Evolutionary conservation across 148 eudicot genomes (phyloP), one percentile per base, ranked within the genome.

Genomic region (Polygonum maritimum): DNA sequence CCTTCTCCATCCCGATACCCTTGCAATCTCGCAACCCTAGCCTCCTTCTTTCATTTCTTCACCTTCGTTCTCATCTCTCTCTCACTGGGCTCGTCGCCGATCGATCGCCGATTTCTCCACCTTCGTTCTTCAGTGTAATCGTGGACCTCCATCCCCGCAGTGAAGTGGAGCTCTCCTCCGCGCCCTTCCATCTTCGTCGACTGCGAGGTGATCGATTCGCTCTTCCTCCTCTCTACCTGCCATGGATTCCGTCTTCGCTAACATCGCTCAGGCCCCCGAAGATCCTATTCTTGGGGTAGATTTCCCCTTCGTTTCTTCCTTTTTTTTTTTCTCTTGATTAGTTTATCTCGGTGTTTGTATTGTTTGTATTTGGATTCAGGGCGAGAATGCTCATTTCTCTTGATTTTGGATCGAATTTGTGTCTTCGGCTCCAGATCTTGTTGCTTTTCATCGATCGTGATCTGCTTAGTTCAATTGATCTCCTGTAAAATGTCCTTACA

Each of bases 241-340:
- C 38, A 84, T 84, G 86, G 85, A 83, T 73, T 87, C 91, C 58
- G 85, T 87, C 41, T 89, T 90, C 80, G 83, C 87, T 47, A 62
- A 78, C 49, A 74, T 90, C 74, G 88, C 78, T 77, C 94, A 80
- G 74, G 94, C 90, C 49, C 94, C 94, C 55, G 94, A 90, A 82
- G 94, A 90, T 87, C 86, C 94, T 71, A 90, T 90, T 48, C 74
- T 90, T 18, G 94, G 94, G 83, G 94, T 90, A 83, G 6, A 12
- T 5, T 6, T 41, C 45, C n/a, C n/a, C n/a, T n/a, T n/a, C n/a
- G n/a, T n/a, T n/a, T n/a, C n/a, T n/a, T 15, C 26, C 19, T 15
- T 11, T 36, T 5, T 39, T 40, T 49, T 22, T 38, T 51, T 12
- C 7, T 49, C 4, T 33, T 44, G 71, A 65, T 33, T 6, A 5